A percentile compares a stretch with the other conserved stretches of the same genome.
Evolutionary conservation across 2,329 filamentous ascomycete species (phyloP).

Genomic region (Fusarium ambrosium): DNA sequence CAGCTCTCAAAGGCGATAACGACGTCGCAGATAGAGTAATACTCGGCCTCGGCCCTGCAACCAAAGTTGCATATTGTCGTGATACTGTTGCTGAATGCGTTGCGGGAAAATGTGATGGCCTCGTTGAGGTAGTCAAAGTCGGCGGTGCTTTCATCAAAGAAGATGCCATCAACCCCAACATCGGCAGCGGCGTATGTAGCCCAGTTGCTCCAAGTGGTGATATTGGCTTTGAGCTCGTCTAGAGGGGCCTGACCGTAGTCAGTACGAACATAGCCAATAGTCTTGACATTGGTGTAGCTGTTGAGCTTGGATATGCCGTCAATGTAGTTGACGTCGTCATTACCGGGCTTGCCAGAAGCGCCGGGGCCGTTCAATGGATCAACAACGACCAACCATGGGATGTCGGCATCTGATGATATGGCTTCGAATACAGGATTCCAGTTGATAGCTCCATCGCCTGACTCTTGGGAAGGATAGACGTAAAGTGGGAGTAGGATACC

Average conservation of each 20-base stretch:
- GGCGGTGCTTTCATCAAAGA: constrained; percentile 38
- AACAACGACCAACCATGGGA: constrained; percentile 38
- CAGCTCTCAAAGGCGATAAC: constrained; percentile 46
- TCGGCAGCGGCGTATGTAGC: constrained; percentile 20
- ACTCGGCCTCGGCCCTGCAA: constrained; percentile 17
- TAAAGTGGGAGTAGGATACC: constrained; percentile 42
- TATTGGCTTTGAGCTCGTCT: constrained; percentile 38
- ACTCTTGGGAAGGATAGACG: constrained; percentile 36
- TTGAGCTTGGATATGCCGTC: constrained; percentile 41
- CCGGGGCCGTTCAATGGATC: constrained; percentile 43
- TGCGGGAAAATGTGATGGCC: constrained; percentile 25
- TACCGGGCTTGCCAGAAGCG: constrained; percentile 27
- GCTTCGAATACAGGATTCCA: constrained; percentile 40
- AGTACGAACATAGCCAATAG: constrained; percentile 44
- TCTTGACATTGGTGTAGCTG: constrained; percentile 35
- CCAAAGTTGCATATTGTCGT: constrained; percentile 45
- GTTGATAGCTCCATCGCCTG: constrained; percentile 38
- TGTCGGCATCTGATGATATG: constrained; percentile 9
- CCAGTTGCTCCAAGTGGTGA: constrained; percentile 40
- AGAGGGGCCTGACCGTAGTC: constrained; percentile 30
- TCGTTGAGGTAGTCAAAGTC: constrained; percentile 36
- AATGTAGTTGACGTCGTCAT: constrained; percentile 41
- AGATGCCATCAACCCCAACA: constrained; percentile 40
- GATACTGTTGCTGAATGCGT: constrained; percentile 12
- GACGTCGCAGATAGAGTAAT: constrained; percentile 43